phyloP scores from a whole-genome alignment of 495 filamentous ascomycete species.

The Penicillium angulare region DNA sequence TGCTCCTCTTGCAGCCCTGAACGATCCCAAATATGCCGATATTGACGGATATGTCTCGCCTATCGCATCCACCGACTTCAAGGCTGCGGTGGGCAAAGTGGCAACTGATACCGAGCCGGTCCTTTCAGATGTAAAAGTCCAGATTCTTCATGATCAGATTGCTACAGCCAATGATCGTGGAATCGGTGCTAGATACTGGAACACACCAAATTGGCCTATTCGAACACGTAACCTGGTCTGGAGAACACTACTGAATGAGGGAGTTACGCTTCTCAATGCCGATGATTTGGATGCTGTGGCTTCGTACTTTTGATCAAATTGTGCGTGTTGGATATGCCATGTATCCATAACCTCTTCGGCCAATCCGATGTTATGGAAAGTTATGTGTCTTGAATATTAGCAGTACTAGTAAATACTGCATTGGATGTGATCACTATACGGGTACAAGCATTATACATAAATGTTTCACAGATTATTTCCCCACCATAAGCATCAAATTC shows the following conservation, averaged over 20 bases:
- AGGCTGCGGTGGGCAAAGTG: conserved; percentile 39
- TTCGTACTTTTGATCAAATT: conserved; percentile 28
- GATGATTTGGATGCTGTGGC: conserved; percentile 67
- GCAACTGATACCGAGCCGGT: conserved; percentile 26
- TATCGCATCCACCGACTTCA: conserved; percentile 51
- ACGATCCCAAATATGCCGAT: conserved; percentile 37
- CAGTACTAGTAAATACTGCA: no score
- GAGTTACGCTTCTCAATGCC: conserved; percentile 71
- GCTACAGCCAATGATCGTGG: conserved; percentile 59
- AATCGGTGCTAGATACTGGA: conserved; percentile 71
- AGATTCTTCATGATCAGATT: conserved; percentile 58
- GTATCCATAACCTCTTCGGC: no score
- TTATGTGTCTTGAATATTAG: no score
- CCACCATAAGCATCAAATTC: background rate
- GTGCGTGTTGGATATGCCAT: background rate
- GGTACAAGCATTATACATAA: background rate
- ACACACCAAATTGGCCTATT: conserved; percentile 65
- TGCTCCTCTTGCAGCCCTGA: conserved; percentile 51
- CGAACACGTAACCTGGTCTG: conserved; percentile 66
- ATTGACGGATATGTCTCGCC: conserved; percentile 48
- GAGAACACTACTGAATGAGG: conserved; percentile 63
- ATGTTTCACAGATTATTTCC: background rate
- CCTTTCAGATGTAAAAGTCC: conserved; percentile 51
- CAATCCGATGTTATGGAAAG: no score
- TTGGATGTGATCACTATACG: no score